Evolutionary conservation across 2,329 filamentous ascomycete species (phyloP), one percentile per base, ranked within the genome.

Genomic region (Exophiala dermatitidis): DNA sequence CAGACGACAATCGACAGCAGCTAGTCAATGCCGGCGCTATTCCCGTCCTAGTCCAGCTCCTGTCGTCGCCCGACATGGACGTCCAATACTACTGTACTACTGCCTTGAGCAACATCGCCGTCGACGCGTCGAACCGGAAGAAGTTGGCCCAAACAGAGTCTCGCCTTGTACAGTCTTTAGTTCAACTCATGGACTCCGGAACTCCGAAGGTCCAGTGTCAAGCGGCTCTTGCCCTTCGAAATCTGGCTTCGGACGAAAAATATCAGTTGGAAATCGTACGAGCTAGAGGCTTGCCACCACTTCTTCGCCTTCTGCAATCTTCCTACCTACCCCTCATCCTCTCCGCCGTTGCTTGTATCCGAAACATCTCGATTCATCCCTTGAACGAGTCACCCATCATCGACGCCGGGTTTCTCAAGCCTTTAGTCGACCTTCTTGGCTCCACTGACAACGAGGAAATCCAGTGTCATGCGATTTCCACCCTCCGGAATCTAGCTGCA

Each of bases 61-160:
- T 98, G 43, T 90, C 88, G 5, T 97, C 93, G 29, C 76, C 85
- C 54, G 93, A 98, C 66, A 90, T 96, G 62, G 93, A 98, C 67
- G 93, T 98, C 32, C 93, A 98, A 73, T 98, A 98, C 73, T 98
- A 98, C 73, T 98, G 93, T 75, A 98, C 93, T 12, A 98, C 93
- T 3, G 93, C 93, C 8, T 81, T 98, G 54, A 97, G 91, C 78
- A 98, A 98, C 70, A 98, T 98, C 63, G 93, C 93, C 4, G 93
- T 98, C 50, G 93, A 98, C 68, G 80, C 86, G 43, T 86, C 83
- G 65, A 97, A 97, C 73, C 81, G 93, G 62, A 89, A 90, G 67
- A 90, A 91, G 68, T 80, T 98, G 50, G 89, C 91, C 31, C 85
- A 94, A 66, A 90, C 87, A 5, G 93, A 98, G 69, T 84, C 88